phyloP scores from a whole-genome alignment of 768 basidiomycete species.

The Flagelloscypha sp. region DNA sequence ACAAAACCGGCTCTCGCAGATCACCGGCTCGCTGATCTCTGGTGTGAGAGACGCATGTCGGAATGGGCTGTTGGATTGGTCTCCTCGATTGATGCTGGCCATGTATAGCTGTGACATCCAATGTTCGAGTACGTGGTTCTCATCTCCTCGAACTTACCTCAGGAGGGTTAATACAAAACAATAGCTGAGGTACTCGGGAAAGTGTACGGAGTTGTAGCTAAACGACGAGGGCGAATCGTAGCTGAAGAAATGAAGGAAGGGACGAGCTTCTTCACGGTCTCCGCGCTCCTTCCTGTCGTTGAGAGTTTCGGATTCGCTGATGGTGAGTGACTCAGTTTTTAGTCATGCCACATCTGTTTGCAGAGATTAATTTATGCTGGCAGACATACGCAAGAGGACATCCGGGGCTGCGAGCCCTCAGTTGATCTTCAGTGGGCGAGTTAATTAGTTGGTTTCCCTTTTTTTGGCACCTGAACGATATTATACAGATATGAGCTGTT shows the following conservation, averaged over 20 bases:
- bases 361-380: conserved; percentile 6
- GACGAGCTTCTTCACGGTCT: conserved; percentile 87
- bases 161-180: conserved; percentile 10
- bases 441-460: conserved; percentile 4
- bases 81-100: conserved; percentile 90
- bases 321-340: conserved; percentile 42
- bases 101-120: conserved; percentile 99
- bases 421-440: conserved; percentile 90
- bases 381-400: conserved; percentile 92
- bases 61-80: conserved; percentile 91
- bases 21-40: conserved; percentile 86
- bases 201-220: conserved; percentile 91
- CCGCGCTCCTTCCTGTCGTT: conserved; percentile 86
- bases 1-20: conserved; percentile 73
- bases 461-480: conserved; percentile 11
- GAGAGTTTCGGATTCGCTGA: conserved; percentile 98
- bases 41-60: conserved; percentile 84
- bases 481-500: conserved; percentile 76
- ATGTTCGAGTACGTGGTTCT: conserved; percentile 70
- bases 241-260: conserved; percentile 99
- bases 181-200: conserved; percentile 94
- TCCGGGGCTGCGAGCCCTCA: conserved; percentile 98
- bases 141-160: conserved; percentile 2
- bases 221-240: conserved; percentile 84
- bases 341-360: neutral